Base-by-base conservation (phyloP, 345 rosid species). In the Citrus inodora region DNA sequence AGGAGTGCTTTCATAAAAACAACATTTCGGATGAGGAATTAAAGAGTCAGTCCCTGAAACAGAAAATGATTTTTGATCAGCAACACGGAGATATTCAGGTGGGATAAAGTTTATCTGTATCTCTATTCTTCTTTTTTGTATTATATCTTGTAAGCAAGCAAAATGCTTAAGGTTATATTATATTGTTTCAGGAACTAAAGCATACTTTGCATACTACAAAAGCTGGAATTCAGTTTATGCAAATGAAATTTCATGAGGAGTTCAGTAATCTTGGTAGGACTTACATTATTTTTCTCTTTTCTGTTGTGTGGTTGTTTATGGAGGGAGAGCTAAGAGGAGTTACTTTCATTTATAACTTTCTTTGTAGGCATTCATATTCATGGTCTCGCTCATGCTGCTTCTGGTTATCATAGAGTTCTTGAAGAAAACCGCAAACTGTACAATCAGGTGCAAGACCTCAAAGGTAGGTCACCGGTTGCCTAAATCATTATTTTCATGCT, bases 381-480 rank as follows among this genome's bases (percentile, higher is more conserved):
- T 70, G 92, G 98, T 58, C 89, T 96, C 76, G 93, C 97, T 76
- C 90, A 90, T 86, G 99, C 99, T 81, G 98, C 97, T 76, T 92
- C 97, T 48, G 94, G 99, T 74, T 96, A 96, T 82, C 97, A 93
- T 74, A 88, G 89, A 79, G 97, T 96, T 82, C 90, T 93, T 70
- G 97, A 94, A 77, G 99, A 96, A 82, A 96, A 96, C 81, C 94
- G 99, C 62, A 96, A 89, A 83, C 91, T 96, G 24, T 96, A 96
- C 84, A 96, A 94, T 83, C 95, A 90, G 79, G 98, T 96, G 78
- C 98, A 94, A 82, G 99, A 96, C 77, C 99, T 96, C 71, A 96
- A 92, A 85, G 99, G 99, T 91, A 79, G 73, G 81, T 35, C 80
- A 51, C 71, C 51, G 70, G 56, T 62, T 66, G 55, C 51, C 28